A percentile compares a stretch with the other conserved stretches of the same genome.
These are phyloP conservation scores for Rasamsonia emersonii DNA, from an alignment of 2,329 filamentous ascomycete genomes.

Conservation along the genomic window DNA sequence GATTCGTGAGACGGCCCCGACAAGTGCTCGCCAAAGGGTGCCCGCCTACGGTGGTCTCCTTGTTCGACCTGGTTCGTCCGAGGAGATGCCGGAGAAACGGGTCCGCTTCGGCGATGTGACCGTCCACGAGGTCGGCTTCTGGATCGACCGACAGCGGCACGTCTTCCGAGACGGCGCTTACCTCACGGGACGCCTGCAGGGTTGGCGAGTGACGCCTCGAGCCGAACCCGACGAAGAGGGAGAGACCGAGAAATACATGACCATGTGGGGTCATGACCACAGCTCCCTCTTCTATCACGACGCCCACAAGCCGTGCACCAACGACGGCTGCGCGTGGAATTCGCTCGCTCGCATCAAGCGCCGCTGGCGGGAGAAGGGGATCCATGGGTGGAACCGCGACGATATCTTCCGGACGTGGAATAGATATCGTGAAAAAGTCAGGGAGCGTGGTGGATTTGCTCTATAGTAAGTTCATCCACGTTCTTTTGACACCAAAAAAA, in stretches of 20 bases:
- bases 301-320: conserved; percentile 1
- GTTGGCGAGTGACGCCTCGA: conserved; percentile 14
- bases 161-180: conserved; percentile 7
- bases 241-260: conserved; percentile 11
- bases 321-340: conserved; percentile 10
- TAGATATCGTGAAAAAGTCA: conserved; percentile 8
- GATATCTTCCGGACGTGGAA: conserved; percentile 10
- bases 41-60: conserved; percentile 10
- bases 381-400: neutral
- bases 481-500: too few relatives aligned
- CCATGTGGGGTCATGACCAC: conserved; percentile 11
- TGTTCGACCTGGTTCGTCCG: conserved; percentile 5
- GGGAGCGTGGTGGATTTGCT: conserved; percentile 4
- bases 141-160: conserved; percentile 18
- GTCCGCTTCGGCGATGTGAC: conserved; percentile 19
- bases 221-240: conserved; percentile 17
- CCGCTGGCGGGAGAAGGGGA: conserved; percentile 1
- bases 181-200: conserved; percentile 10
- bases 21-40: conserved; percentile 9
- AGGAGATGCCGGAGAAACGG: conserved; percentile 13
- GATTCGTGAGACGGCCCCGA: conserved; percentile 4
- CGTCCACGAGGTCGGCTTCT: conserved; percentile 16
- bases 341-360: conserved; percentile 7
- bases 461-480: conserved; percentile 2
- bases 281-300: conserved; percentile 8